Percentiles rank a stretch among this genome's conserved stretches.
Evolutionary conservation across 2,329 filamentous ascomycete genomes (phyloP).

Genomic region (Stemphylium lycopersici): DNA sequence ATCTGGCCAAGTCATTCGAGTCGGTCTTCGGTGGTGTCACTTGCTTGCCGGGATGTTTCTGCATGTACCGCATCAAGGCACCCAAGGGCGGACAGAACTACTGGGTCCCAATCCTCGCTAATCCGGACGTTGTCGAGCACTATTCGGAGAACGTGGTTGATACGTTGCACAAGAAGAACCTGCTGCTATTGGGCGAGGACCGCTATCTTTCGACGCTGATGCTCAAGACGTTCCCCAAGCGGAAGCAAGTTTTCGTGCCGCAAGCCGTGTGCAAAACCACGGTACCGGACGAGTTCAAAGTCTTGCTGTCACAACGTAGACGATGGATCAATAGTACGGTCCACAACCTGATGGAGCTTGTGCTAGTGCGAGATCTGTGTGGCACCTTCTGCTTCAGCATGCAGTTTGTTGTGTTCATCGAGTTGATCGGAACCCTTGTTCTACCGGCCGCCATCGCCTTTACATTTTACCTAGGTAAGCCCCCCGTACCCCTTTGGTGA

Average conservation of each 20-base stretch:
- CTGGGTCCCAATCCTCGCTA: slow-evolving; percentile 98
- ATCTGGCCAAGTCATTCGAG: slow-evolving; percentile 95
- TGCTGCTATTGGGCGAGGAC: slow-evolving; percentile 90
- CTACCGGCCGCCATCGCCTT: slow-evolving; percentile 96
- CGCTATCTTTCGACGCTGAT: slow-evolving; percentile 95
- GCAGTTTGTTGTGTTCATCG: slow-evolving; percentile 98
- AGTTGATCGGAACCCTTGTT: slow-evolving; percentile 91
- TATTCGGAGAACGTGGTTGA: slow-evolving; percentile 99
- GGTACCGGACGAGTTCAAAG: slow-evolving; percentile 89
- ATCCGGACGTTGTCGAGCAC: slow-evolving; percentile 97
- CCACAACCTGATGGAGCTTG: slow-evolving; percentile 97
- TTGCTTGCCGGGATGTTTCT: slow-evolving; percentile 97
- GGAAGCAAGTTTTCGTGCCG: slow-evolving; percentile 97
- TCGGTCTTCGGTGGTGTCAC: slow-evolving; percentile 99
- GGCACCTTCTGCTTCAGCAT: slow-evolving; percentile 99
- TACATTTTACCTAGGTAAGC: slow-evolving; percentile 90
- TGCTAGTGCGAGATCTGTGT: slow-evolving; percentile 93
- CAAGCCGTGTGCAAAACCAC: slow-evolving; percentile 99
- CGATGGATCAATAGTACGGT: slow-evolving; percentile 99
- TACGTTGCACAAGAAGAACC: slow-evolving; percentile 96
- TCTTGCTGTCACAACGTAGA: slow-evolving; percentile 90
- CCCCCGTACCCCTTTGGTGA: slow-evolving; percentile 33
- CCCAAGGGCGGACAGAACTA: slow-evolving; percentile 99
- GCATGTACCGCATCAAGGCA: slow-evolving; percentile 99
- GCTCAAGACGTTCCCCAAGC: slow-evolving; percentile 98